A percentile compares a stretch with the other conserved stretches of the same genome.
Evolutionary conservation across 2,329 filamentous ascomycete genomes (phyloP).

Genomic region (Talaromyces rugulosus): DNA sequence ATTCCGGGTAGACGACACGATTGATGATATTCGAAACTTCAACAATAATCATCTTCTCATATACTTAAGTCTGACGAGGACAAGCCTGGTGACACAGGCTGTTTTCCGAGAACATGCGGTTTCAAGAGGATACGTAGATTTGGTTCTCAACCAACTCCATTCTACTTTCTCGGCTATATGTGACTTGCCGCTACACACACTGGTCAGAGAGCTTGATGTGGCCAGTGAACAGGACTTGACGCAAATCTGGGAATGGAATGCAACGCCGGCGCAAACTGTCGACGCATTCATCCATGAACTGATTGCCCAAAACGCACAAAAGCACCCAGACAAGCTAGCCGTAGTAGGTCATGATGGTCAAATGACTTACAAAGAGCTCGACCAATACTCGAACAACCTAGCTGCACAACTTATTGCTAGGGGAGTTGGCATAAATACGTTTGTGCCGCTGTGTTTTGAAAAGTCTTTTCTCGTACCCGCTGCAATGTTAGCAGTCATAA

Average conservation of each 20-base stretch:
- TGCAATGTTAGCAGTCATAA: slow-evolving; percentile 10
- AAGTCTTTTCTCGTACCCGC: slow-evolving; percentile 1
- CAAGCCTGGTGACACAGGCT: neutral
- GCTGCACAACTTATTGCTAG: neutral
- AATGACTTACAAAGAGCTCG: slow-evolving; percentile 4
- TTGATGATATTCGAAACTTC: slow-evolving; percentile 8
- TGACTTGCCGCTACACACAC: neutral
- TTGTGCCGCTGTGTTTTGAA: slow-evolving; percentile 10
- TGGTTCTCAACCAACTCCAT: neutral
- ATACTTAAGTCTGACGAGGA: neutral
- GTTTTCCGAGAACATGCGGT: neutral
- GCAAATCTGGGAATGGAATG: slow-evolving; percentile 1
- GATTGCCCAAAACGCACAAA: neutral
- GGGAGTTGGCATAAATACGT: neutral
- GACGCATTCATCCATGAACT: slow-evolving; percentile 7
- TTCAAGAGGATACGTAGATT: neutral
- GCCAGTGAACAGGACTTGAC: neutral
- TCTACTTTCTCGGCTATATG: neutral
- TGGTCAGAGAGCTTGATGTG: neutral
- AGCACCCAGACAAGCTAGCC: neutral
- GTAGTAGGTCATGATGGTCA: neutral
- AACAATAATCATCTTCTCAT: neutral
- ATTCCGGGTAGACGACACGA: neutral
- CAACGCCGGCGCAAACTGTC: neutral
- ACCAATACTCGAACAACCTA: neutral